Evolutionary conservation across 2,329 filamentous ascomycete genomes (phyloP), one percentile per base, ranked within the genome.

Genomic region (Paecilomyces niveus): DNA sequence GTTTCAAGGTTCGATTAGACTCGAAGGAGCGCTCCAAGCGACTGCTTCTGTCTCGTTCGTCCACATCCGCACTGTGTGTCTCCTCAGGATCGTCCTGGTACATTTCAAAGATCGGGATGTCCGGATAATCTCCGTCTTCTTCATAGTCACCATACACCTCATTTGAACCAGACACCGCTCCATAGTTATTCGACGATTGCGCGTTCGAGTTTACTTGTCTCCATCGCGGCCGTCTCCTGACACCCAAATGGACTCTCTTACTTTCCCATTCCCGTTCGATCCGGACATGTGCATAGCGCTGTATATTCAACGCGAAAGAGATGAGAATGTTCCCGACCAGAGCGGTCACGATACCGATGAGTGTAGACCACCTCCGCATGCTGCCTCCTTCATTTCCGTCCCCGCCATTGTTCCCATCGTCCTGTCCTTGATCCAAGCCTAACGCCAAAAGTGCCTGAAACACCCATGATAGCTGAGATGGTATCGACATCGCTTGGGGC

Each of bases 241-340:
- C 79, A 55, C 54, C 54, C 54, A 62, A 31, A 26, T 55, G 61
- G 24, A 62, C 59, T 45, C 83, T 81, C 53, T 81, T 77, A 61
- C 83, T 81, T 53, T 83, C 80, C 65, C 83, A 85, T 71, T 92
- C 86, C 65, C 87, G 83, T 62, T 90, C 86, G 61, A 99, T 82
- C 58, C 88, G 85, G 58, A 94, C 90, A 71, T 99, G 94, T 33
- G 94, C 93, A 72, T 97, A 97, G 64, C 94, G 86, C 75, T 99
- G 94, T 54, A 95, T 93, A 71, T 99, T 99, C 61, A 99, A 84
- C 11, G 94, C 94, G 62, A 99, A 86, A 0, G 93, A 96, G 64
- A 99, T 97, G 56, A 99, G 83, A 33, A 97, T 80, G 69, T 99
- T 99, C 58, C 94, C 94, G 55, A 89, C 83, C 68, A 99, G 95